Base-by-base conservation (phyloP, 2,329 filamentous ascomycete species). In the Stromatinia cepivora region DNA sequence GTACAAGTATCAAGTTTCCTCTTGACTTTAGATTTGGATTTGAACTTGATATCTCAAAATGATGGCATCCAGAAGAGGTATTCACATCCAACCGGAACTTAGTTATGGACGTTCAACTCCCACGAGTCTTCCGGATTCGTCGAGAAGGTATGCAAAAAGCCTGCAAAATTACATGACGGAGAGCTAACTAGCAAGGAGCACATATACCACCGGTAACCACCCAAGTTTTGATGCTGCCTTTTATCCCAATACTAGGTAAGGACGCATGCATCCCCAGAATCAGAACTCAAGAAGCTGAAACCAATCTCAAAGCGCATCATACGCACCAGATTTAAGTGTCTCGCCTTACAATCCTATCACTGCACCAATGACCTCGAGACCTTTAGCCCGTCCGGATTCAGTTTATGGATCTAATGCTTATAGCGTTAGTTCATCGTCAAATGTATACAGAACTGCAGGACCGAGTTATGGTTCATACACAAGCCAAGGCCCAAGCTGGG, bases 1-100 rank as follows among this genome's bases (percentile, higher is more conserved):
- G 56, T 67, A 31, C 45, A 62, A 39, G 31, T 62, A 36, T 67
- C 66, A 61, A 63, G 58, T 48, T 48, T 34, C 28, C 58, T 53
- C 66, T 50, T 48, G 52, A 59, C 53, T 54, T 34, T 10, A 34
- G 31, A 56, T 36, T 63, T 25, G 34, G 31, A 45, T 53, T 31
- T 54, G 20, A 31, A 54, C 57, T 46, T 34, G 57, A 46, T 13
- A 28, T 52, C 36, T 68, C 57, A 68, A 68, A 46, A 78, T 76
- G 72, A 78, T 78, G 75, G 74, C 77, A 52, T 73, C 76, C 68
- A 77, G 76, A 77, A 75, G 77, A 71, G 77, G 74, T 70, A 67
- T 74, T 67, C 73, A 73, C 68, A 72, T 76, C 69, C 77, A 78
- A 71, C 76, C 75, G 67, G 77, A 78, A 66, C 77, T 73, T 71